Conservation (phyloP, 805 yeast species). For the Kregervanrija pseudodelftensis region DNA sequence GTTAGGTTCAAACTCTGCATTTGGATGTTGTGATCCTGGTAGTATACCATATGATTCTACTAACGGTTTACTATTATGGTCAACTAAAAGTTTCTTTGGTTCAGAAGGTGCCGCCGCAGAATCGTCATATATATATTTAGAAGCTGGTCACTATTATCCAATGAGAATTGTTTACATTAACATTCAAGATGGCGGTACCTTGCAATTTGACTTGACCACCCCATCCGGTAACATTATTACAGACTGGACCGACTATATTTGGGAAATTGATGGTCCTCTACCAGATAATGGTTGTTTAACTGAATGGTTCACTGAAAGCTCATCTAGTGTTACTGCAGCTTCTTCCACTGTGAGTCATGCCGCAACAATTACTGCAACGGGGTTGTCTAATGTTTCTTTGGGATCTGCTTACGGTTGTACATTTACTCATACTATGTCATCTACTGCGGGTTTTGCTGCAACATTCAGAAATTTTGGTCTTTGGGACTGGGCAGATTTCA, state of each 20-base stretch:
- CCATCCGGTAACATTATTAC: too few relatives aligned
- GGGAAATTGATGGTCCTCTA: too few relatives aligned
- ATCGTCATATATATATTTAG: background rate
- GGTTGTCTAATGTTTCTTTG: too few relatives aligned
- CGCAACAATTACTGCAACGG: too few relatives aligned
- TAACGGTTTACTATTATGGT: background rate
- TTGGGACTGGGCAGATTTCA: conserved; percentile 3
- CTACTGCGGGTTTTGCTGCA: conserved; percentile 5
- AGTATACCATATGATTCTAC: background rate
- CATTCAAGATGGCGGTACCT: too few relatives aligned
- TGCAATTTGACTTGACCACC: too few relatives aligned
- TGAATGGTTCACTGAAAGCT: too few relatives aligned
- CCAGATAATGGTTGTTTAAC: too few relatives aligned
- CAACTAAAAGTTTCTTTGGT: background rate
- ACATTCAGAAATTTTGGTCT: conserved; percentile 3
- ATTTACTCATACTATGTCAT: background rate
- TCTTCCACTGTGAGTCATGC: too few relatives aligned
- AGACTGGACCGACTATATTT: too few relatives aligned
- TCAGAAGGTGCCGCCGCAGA: background rate
- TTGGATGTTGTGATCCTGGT: conserved; percentile 6
- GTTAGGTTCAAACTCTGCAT: conserved; percentile 5
- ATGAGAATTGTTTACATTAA: conserved; percentile 5
- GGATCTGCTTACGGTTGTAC: conserved; percentile 2
- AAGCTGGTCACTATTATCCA: conserved; percentile 4
- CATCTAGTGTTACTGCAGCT: too few relatives aligned